Base-by-base conservation (phyloP, 2,329 filamentous ascomycete genomes). In the Pestalotiopsis sp. region DNA sequence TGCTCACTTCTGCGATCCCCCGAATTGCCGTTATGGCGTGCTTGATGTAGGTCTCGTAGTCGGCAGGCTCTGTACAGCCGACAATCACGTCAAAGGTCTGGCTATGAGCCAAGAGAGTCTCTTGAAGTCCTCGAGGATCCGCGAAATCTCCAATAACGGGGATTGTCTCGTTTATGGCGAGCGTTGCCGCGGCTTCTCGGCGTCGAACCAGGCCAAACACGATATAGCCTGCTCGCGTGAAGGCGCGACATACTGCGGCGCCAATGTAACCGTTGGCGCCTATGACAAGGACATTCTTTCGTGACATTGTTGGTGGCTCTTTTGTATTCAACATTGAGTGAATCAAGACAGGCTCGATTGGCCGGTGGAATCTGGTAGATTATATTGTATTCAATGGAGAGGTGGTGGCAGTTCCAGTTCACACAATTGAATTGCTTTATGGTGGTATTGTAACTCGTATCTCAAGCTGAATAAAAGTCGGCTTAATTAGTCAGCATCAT, bases 261-360 rank as follows among this genome's bases (percentile, higher is more conserved):
- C 84, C 84, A 56, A 86, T 82, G 72, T 84, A 86, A 11, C 84
- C 84, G 65, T 84, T 85, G 13, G 84, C 84, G 9, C 84, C 84
- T 2, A 81, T 84, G 27, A 86, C 79, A 6, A 86, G 76, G n/a
- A 81, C 83, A 1, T 49, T 69, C n/a, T 61, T 67, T 20, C 67
- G 67, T 17, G 63, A 67, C 52, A 23, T 39, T 27, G 2, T 61
- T 20, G 59, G 23, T 27, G 45, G 3, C 25, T 41, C 27, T 14
- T 12, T 11, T 36, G 39, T 36, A 17, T 67, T 25, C 7, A 36
- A 9, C 31, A 49, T 31, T 31, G 13, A 39, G 27, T 41, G 17
- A n/a, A 31, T 39, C 25, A 20, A 17, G 20, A 23, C 31, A 31
- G 12, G 20, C 57, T 23, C 20, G 7, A 27, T 9, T 13, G 25